Base-by-base conservation (phyloP, 441 rosid genomes). In the Pelargonium citronellum region DNA sequence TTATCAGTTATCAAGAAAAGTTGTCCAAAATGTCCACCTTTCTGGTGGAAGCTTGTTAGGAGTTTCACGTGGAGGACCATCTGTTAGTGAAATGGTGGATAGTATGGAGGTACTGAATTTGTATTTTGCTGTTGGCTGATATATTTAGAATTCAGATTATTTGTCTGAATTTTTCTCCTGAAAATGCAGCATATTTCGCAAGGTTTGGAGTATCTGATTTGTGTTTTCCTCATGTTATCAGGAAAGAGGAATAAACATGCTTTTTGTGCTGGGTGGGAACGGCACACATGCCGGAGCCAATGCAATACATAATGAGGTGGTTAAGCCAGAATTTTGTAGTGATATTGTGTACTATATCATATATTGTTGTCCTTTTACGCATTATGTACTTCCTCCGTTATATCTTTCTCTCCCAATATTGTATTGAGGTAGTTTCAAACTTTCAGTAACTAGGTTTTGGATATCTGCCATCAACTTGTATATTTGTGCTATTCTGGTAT, bases 211-310 rank as follows among this genome's bases (percentile, higher is more conserved):
- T 75, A 11, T 75, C 68, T 72, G 62, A 65, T 71, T 13, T 67
- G 46, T 49, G 19, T 61, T 70, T 68, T 81, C 12, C 44, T 13
- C 74, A 57, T 71, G 70, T 70, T 73, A 67, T 77, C 88, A 91
- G 99, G 86, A 81, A 82, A 95, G 87, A 76, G 95, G 94, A 79
- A 94, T 94, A 89, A 91, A 95, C 89, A 91, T 95, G 99, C 94
- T 95, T 72, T 91, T 95, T 78, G 96, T 95, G 76, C 72, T 95
- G 20, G 99, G 99, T 62, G 97, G 99, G 68, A 91, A 95, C 58
- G 99, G 97, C 17, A 91, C 99, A 57, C 99, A 95, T 82, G 99
- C 99, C 68, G 97, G 99, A 2, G 99, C 97, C 30, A 82, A 95
- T 55, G 96, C 97, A 30, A 95, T 95, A 69, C 97, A 95, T 53